phyloP scores from a whole-genome alignment of 306 rosid genomes.

The Senna siamea region DNA sequence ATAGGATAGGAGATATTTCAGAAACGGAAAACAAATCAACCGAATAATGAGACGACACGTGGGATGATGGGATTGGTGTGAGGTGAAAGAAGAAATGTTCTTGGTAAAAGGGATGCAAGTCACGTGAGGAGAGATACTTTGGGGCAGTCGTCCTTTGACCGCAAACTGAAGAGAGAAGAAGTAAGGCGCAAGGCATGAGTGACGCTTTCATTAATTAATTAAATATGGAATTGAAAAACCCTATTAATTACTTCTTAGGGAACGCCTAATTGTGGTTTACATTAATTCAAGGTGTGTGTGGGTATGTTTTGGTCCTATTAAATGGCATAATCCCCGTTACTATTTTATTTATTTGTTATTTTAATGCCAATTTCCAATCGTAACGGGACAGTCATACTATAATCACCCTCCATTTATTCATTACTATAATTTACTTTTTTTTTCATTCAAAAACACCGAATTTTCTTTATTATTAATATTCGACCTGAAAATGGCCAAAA shows the following conservation, averaged over 20 bases:
- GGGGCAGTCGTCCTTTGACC: conserved; percentile 68
- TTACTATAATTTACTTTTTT: no score
- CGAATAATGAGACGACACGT: conserved; percentile 40
- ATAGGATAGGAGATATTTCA: conserved; percentile 1
- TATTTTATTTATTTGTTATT: conserved; percentile 33
- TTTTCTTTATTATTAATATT: no score
- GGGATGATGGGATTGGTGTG: conserved; percentile 12
- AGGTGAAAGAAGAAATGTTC: not conserved
- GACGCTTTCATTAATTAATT: not conserved
- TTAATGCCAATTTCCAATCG: not conserved
- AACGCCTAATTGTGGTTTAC: not conserved
- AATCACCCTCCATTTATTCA: no score
- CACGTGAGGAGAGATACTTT: conserved; percentile 72
- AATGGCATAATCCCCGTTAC: conserved; percentile 23
- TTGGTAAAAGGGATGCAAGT: conserved; percentile 31
- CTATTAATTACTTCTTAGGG: conserved; percentile 33
- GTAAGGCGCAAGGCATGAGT: not conserved
- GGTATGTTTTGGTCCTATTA: not conserved
- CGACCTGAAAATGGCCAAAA: no score
- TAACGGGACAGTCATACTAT: conserved; percentile 63
- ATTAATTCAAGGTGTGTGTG: no score
- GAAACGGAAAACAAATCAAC: conserved; percentile 21
- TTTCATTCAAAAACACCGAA: no score
- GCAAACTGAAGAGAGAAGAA: conserved; percentile 19
- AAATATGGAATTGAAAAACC: conserved; percentile 10